Evolutionary conservation across 2,329 filamentous ascomycete genomes (phyloP).

Genomic region (Coleophoma eucalyptorum): DNA sequence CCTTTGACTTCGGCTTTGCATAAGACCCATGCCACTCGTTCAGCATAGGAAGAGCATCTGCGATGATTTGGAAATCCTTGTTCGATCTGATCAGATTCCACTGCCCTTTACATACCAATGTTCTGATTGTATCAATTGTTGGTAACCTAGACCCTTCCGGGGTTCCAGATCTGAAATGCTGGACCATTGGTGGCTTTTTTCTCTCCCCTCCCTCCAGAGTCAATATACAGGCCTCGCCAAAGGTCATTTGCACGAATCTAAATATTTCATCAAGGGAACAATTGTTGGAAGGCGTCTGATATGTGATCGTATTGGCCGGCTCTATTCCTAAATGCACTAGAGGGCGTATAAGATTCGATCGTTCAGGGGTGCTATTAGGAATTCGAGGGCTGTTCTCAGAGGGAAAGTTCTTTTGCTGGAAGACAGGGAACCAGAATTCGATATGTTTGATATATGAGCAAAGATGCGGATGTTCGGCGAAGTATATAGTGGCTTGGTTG

Average conservation of each 20-base stretch:
- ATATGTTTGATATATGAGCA: constrained; percentile 65
- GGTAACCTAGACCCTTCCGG: constrained; percentile 12
- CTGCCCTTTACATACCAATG: constrained; percentile 69
- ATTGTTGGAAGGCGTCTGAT: constrained; percentile 60
- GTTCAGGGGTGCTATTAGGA: constrained; percentile 19
- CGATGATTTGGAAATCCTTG: constrained; percentile 59
- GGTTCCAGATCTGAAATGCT: constrained; percentile 37
- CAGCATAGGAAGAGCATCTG: constrained; percentile 60
- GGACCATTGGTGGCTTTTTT: constrained; percentile 68
- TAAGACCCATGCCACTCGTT: constrained; percentile 48
- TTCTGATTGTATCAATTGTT: constrained; percentile 48
- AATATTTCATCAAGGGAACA: constrained; percentile 70
- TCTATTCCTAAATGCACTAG: constrained; percentile 32
- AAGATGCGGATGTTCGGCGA: constrained; percentile 54
- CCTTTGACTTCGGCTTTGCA: constrained; percentile 71
- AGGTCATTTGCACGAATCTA: constrained; percentile 52
- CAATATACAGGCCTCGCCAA: constrained; percentile 57
- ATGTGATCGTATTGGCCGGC: constrained; percentile 48
- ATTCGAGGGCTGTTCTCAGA: constrained; percentile 21
- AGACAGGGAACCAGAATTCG: constrained; percentile 76
- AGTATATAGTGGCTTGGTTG: constrained; percentile 56
- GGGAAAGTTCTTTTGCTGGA: constrained; percentile 33
- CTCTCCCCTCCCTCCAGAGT: constrained; percentile 75
- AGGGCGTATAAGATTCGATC: constrained; percentile 16
- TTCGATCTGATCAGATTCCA: constrained; percentile 70